These are phyloP conservation scores for Oemleria cerasiformis DNA, from an alignment of 306 rosid genomes.

Conservation along the genomic window DNA sequence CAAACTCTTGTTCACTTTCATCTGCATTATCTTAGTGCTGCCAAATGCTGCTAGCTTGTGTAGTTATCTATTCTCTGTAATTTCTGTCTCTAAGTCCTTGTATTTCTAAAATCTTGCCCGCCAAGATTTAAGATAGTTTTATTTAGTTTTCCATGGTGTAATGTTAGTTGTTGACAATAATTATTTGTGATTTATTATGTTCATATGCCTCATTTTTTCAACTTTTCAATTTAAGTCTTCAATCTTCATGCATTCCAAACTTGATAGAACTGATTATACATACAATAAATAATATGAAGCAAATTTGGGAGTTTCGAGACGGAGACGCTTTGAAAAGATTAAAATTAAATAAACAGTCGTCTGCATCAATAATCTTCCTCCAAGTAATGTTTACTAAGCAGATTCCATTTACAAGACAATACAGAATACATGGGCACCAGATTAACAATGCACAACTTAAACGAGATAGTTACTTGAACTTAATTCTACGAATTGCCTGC, in stretches of 20 bases:
- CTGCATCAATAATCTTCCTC: conserved; percentile 2
- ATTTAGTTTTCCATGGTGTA: conserved; percentile 28
- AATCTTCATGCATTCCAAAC: neutral
- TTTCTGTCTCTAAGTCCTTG: conserved; percentile 25
- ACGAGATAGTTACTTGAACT: neutral
- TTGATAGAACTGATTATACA: neutral
- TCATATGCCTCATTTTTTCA: neutral
- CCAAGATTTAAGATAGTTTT: conserved; percentile 30
- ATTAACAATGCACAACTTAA: conserved; percentile 3
- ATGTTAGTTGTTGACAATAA: conserved; percentile 26
- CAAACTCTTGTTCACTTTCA: neutral
- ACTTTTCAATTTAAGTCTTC: neutral
- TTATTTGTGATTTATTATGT: conserved; percentile 2
- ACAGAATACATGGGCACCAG: conserved; percentile 7
- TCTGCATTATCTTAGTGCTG: conserved; percentile 48
- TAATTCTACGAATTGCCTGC: neutral
- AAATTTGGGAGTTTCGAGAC: neutral
- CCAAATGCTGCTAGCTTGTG: conserved; percentile 33
- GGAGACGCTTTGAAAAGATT: neutral
- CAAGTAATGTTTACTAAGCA: neutral
- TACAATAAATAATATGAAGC: neutral
- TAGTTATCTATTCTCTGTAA: conserved; percentile 31
- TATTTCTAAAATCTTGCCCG: conserved; percentile 27
- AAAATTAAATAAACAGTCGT: neutral
- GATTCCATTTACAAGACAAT: neutral